A percentile compares a stretch with the other conserved stretches of the same genome.
Conservation (phyloP, 1,284 basidiomycete genomes). For the Malassezia caprae region DNA sequence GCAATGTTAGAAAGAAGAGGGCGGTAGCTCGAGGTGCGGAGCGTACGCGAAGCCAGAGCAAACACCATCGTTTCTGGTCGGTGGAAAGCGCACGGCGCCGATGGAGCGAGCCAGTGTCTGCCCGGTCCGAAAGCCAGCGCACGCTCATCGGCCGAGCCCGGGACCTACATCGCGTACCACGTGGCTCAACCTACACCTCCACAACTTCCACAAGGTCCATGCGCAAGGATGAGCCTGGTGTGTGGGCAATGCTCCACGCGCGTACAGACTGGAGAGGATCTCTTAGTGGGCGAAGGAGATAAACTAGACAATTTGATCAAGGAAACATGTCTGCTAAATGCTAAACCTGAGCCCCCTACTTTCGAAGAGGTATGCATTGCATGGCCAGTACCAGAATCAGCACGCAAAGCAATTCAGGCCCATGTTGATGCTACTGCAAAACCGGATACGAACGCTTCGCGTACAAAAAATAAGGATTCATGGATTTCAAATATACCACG, state of each 20-base stretch:
- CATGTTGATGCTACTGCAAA: background rate
- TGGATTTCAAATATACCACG: slow-evolving; percentile 16
- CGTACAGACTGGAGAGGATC: background rate
- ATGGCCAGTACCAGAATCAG: background rate
- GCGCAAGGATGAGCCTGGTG: slow-evolving; percentile 26
- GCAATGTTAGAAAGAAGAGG: slow-evolving; percentile 9
- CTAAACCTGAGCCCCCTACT: background rate
- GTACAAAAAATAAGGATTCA: background rate
- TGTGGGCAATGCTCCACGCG: slow-evolving; percentile 36
- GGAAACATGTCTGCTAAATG: background rate
- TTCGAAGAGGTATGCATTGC: background rate
- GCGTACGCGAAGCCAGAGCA: slow-evolving; percentile 19
- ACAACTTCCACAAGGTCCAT: slow-evolving; percentile 5
- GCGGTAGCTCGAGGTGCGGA: slow-evolving; percentile 14
- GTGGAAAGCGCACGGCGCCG: slow-evolving; percentile 3
- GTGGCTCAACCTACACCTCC: slow-evolving; percentile 1
- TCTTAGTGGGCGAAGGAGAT: background rate
- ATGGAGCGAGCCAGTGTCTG: slow-evolving; percentile 4
- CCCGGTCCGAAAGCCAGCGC: slow-evolving; percentile 18
- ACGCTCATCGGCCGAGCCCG: slow-evolving; percentile 17
- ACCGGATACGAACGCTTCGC: background rate
- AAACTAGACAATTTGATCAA: background rate
- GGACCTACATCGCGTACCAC: slow-evolving; percentile 5
- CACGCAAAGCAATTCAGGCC: background rate
- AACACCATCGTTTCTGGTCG: slow-evolving; percentile 17